Evolutionary conservation across 1,284 basidiomycete species (phyloP).

Genomic region (Cutaneotrichosporon spelunceum): DNA sequence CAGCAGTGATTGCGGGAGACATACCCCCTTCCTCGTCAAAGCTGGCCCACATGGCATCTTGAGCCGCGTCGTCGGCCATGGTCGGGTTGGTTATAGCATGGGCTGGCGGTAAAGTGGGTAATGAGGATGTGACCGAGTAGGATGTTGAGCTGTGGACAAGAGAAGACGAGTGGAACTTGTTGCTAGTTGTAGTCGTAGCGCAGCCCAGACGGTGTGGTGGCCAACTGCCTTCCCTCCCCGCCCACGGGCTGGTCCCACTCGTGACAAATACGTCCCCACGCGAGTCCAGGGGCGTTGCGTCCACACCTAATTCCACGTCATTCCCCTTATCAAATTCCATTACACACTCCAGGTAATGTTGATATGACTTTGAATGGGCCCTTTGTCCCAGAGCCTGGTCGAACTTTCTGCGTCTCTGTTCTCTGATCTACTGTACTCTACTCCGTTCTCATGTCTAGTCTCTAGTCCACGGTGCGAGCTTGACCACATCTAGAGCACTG

Average conservation of each 20-base stretch:
- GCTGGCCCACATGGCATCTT: conserved; percentile 3
- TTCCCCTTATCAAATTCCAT: neutral
- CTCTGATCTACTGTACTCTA: neutral
- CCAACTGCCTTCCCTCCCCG: too few relatives aligned
- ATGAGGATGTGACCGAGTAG: neutral
- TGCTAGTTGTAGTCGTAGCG: too few relatives aligned
- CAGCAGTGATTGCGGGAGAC: neutral
- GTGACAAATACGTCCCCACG: too few relatives aligned
- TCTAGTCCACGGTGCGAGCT: neutral
- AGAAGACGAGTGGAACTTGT: too few relatives aligned
- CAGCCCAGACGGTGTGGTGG: too few relatives aligned
- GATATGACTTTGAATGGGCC: too few relatives aligned
- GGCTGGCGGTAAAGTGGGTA: neutral
- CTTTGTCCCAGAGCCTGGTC: too few relatives aligned
- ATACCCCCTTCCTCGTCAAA: conserved; percentile 10
- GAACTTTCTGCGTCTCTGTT: neutral
- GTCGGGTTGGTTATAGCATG: conserved; percentile 6
- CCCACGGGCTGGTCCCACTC: too few relatives aligned
- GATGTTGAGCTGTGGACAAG: neutral
- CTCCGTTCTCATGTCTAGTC: neutral
- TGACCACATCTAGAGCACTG: neutral
- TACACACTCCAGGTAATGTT: neutral
- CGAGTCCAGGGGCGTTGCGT: too few relatives aligned
- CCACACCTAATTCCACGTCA: neutral
- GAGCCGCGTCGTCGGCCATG: conserved; percentile 8